A percentile compares a stretch with the other conserved stretches of the same genome.
These are phyloP conservation scores for Amaranthus cruentus DNA, from an alignment of 148 eudicot genomes.

Conservation along the genomic window DNA sequence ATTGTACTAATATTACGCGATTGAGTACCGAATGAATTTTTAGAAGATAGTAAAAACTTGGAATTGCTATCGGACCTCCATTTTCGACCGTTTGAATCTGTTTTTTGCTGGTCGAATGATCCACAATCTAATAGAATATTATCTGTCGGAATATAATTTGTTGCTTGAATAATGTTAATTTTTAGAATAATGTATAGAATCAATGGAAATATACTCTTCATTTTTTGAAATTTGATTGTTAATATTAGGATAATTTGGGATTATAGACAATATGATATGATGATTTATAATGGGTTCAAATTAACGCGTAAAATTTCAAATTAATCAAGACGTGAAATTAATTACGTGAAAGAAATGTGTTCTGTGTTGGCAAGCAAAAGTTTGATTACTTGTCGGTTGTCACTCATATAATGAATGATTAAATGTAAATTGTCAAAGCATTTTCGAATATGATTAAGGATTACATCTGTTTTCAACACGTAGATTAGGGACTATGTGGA, in stretches of 20 bases:
- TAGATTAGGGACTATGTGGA: constrained; percentile 1
- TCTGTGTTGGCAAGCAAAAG: neutral
- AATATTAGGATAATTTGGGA: neutral
- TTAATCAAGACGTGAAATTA: neutral
- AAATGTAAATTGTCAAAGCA: neutral
- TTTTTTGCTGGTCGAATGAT: constrained; percentile 32
- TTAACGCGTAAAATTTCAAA: neutral
- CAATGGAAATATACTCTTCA: constrained; percentile 33
- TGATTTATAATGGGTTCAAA: neutral
- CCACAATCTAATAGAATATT: constrained; percentile 66
- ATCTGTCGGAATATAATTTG: constrained; percentile 55
- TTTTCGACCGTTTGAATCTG: constrained; percentile 53
- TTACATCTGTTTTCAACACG: neutral
- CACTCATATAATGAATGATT: neutral
- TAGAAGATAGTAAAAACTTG: constrained; percentile 37
- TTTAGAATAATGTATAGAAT: constrained; percentile 23
- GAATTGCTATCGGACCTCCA: constrained; percentile 69
- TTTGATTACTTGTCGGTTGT: neutral
- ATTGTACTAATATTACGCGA: constrained; percentile 53
- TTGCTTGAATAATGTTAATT: constrained; percentile 33
- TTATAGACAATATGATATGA: neutral
- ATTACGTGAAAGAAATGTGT: neutral
- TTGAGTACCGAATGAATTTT: constrained; percentile 42
- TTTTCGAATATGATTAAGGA: neutral
- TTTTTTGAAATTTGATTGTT: constrained; percentile 17